Evolutionary conservation across 1,284 basidiomycete genomes (phyloP), one percentile per base, ranked within the genome.

Genomic region (Moniliella sp.): DNA sequence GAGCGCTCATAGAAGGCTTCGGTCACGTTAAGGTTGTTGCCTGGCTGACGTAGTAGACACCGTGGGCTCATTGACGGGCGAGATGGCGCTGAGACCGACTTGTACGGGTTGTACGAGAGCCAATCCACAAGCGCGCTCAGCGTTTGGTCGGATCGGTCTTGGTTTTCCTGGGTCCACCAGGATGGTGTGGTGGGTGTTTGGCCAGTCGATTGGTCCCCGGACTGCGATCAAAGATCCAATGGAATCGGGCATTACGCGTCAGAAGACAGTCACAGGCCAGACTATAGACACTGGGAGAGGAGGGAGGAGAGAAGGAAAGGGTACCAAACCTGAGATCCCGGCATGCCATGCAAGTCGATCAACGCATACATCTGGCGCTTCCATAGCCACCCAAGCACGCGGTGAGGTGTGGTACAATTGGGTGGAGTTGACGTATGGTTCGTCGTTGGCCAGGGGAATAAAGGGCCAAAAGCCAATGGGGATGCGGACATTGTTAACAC

Each of bases 281-380:
- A n/a, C n/a, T n/a, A n/a, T n/a, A n/a, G n/a, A n/a, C n/a, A n/a
- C n/a, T n/a, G n/a, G n/a, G n/a, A n/a, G n/a, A n/a, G n/a, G n/a
- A n/a, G n/a, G n/a, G n/a, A n/a, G n/a, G n/a, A n/a, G n/a, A n/a
- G n/a, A n/a, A n/a, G n/a, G n/a, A n/a, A n/a, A n/a, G n/a, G n/a
- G n/a, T n/a, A n/a, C n/a, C 52, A 50, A 30, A 53, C 54, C 42
- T 65, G 64, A n/a, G 53, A 57, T 25, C 64, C 64, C 8, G 64
- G 64, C 35, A 65, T 46, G 18, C 61, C 62, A 45, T 65, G 64
- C 21, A 64, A 39, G 35, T 65, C 64, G 29, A 65, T 47, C 36
- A 64, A 40, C 21, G 60, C 57, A 36, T 64, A 62, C 49, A 65
- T 63, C 30, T 46, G 45, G 25, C 62, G 53, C 13, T 40, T 37